A percentile compares a stretch with the other conserved stretches of the same genome.
These are phyloP conservation scores for Gaeumannomyces tritici DNA, from an alignment of 2,329 filamentous ascomycete species.

Conservation along the genomic window DNA sequence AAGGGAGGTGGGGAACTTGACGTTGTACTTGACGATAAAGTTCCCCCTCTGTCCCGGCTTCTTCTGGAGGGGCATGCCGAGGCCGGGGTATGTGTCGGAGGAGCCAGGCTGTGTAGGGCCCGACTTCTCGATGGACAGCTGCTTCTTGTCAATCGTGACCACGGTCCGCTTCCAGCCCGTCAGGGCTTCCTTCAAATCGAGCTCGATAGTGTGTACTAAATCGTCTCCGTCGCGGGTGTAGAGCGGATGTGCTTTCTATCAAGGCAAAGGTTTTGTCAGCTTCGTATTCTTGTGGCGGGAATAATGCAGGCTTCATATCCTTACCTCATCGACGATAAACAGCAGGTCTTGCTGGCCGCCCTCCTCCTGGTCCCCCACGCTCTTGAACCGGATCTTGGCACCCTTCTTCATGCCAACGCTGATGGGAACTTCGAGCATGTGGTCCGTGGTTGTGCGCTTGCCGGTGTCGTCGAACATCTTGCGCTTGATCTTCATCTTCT, in stretches of 20 bases:
- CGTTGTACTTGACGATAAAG: slow-evolving; percentile 81
- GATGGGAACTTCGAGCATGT: slow-evolving; percentile 88
- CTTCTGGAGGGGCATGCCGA: slow-evolving; percentile 95
- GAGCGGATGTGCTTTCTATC: slow-evolving; percentile 74
- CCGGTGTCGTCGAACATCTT: slow-evolving; percentile 85
- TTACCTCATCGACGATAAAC: slow-evolving; percentile 89
- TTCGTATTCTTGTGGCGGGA: neutral
- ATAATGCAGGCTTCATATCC: slow-evolving; percentile 16
- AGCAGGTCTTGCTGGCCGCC: slow-evolving; percentile 92
- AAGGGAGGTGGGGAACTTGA: slow-evolving; percentile 78
- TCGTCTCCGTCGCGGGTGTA: slow-evolving; percentile 87
- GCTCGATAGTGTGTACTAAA: slow-evolving; percentile 65
- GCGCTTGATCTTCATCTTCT: slow-evolving; percentile 97
- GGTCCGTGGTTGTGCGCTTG: slow-evolving; percentile 79
- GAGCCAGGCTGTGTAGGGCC: slow-evolving; percentile 82
- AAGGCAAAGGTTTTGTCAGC: slow-evolving; percentile 17
- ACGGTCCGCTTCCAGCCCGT: slow-evolving; percentile 92
- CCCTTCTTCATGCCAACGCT: slow-evolving; percentile 94
- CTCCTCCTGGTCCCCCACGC: slow-evolving; percentile 96
- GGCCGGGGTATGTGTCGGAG: slow-evolving; percentile 68
- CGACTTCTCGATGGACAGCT: slow-evolving; percentile 66
- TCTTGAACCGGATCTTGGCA: slow-evolving; percentile 96
- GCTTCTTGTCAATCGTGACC: slow-evolving; percentile 84
- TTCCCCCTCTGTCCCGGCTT: slow-evolving; percentile 77
- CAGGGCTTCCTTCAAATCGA: slow-evolving; percentile 86